Evolutionary conservation across 169 alveolate genomes (phyloP).

Genomic region (Eimeria necatrix): DNA sequence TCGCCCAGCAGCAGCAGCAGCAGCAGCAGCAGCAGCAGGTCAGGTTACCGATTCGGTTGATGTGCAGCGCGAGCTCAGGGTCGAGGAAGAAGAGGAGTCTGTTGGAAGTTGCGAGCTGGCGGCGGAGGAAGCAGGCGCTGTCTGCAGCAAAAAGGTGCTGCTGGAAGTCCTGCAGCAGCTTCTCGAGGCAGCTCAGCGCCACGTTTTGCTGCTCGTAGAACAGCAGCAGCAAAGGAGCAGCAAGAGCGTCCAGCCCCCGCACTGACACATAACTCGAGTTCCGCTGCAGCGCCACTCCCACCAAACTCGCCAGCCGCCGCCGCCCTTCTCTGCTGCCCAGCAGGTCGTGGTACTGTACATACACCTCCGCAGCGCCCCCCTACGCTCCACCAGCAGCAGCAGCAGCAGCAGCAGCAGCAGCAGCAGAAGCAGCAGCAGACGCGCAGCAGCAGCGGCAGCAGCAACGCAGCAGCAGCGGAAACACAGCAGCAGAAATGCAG

Average conservation of each 20-base stretch:
- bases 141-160: conserved; percentile 52
- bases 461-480: neutral
- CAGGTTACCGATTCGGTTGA: conserved; percentile 61
- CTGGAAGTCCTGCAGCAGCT: conserved; percentile 52
- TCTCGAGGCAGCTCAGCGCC: conserved; percentile 61
- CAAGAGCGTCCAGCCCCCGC: conserved; percentile 78
- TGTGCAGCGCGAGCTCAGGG: conserved; percentile 68
- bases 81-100: conserved; percentile 64
- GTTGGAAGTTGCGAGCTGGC: conserved; percentile 60
- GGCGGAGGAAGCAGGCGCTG: conserved; percentile 57
- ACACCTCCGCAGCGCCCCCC: neutral
- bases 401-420: neutral
- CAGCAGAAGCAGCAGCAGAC: neutral
- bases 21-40: neutral
- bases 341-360: conserved; percentile 67
- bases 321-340: conserved; percentile 75
- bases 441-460: neutral
- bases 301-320: conserved; percentile 41
- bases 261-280: conserved; percentile 28
- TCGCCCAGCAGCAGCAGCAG: neutral
- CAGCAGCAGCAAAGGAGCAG: conserved; percentile 72
- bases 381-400: neutral
- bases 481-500: neutral
- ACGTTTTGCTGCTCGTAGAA: conserved; percentile 36
- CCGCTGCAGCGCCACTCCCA: conserved; percentile 59